Base-by-base conservation (phyloP, 2,329 filamentous ascomycete genomes). In the Diaporthe helianthi region DNA sequence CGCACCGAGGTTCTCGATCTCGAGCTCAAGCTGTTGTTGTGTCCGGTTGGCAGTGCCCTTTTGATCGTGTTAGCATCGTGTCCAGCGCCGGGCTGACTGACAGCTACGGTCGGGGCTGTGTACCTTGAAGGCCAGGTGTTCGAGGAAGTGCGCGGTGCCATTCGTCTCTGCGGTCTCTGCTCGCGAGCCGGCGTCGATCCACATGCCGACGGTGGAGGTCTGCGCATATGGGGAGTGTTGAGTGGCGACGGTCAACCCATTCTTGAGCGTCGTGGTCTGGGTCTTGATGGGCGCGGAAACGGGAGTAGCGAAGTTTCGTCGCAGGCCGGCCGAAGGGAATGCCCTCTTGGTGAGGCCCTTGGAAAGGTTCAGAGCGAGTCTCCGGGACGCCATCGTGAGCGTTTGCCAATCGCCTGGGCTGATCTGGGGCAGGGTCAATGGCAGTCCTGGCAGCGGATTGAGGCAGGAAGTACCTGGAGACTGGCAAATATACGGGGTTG, bases 71-170 rank as follows among this genome's bases (percentile, higher is more conserved):
- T 31, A 65, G 67, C 61, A 55, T 31, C 22, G 6, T 24, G 15
- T 49, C 17, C 55, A 64, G 9, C 53, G 31, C 49, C 63, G 67
- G 71, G n/a, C 29, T 44, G 10, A 4, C 31, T 33, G 41, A 4
- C 31, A 29, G 41, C 38, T n/a, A 15, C 46, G 49, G 24, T 46
- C 70, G 70, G 44, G 38, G n/a, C 13, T 72, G 61, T 71, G 76
- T 88, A 97, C 94, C 93, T 99, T 99, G 91, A 99, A 99, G 78
- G 97, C 97, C 83, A 99, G 89, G 87, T 99, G 96, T 89, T 99
- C 96, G 78, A 99, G 90, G 88, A 99, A 99, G 87, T 99, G 96
- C 79, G 96, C 96, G 78, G 96, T 99, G 84, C 96, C 96, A 86
- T 98, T 99, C 80, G 93, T 98, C 89, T 94, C 94, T 85, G 96